Evolutionary conservation across 129 eudicot genomes (phyloP), one percentile per base, ranked within the genome.

Genomic region (Tagetes patula): DNA sequence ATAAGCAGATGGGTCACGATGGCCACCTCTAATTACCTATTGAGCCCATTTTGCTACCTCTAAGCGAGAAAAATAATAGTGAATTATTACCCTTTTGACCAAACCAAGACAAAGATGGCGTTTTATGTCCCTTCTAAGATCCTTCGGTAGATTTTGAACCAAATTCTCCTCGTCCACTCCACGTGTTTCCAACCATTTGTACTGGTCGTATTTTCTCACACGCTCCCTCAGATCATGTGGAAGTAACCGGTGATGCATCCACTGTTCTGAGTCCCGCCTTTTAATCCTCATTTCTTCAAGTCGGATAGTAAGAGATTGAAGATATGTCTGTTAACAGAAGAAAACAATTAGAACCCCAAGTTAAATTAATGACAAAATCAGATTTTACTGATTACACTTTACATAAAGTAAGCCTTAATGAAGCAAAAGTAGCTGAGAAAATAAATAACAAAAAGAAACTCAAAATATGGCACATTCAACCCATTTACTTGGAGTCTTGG

Each of bases 231-330:
- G 91, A 36, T 95, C 99, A 39, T 80, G 89, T 14, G 99, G 99
- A 42, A 90, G 96, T 75, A 95, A 84, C 14, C 99, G 94, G 58
- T 95, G 99, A 82, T 88, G 97, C 99, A 95, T 95, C 96, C 99
- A 95, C 71, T 90, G 96, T 78, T 95, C 96, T 31, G 99, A 88
- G 81, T 95, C 97, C 41, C 99, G 93, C 83, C 97, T 90, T 79
- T 90, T 95, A 45, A 95, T 86, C 80, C 99, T 95, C 99, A 90
- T 90, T 81, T 90, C 99, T 79, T 95, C 99, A 63, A 95, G 96
- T 53, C 99, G 91, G 61, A 90, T 90, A 1, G 99, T 95, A 70
- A 95, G 96, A 80, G 99, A 95, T 70, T 95, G 99, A 70, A 95
- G 94, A 75, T 90, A 95, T 14, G 99, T 95, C 99, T 95, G 91